A percentile compares a stretch with the other conserved stretches of the same genome.
Evolutionary conservation across 805 yeast species (phyloP).

Genomic region (Kluyveromyces nonfermentans): DNA sequence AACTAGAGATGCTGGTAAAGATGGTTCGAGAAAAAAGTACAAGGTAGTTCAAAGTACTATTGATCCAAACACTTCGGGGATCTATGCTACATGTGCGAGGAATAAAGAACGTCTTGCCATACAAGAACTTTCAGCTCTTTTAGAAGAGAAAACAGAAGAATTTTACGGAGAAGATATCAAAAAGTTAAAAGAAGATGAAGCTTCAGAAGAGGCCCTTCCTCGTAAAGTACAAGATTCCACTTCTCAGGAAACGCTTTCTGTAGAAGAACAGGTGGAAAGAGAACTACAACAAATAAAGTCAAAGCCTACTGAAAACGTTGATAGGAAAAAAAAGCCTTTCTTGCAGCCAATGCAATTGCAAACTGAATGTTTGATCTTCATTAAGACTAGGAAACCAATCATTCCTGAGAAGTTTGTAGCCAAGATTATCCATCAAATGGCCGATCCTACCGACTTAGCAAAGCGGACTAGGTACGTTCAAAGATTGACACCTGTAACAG

Average conservation of each 20-base stretch:
- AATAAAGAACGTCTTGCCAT: constrained; percentile 70
- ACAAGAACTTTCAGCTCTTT: constrained; percentile 56
- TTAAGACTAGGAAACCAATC: constrained; percentile 71
- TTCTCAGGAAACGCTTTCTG: constrained; percentile 38
- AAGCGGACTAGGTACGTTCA: constrained; percentile 69
- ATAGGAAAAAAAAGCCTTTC: constrained; percentile 35
- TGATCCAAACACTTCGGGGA: constrained; percentile 81
- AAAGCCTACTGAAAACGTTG: constrained; percentile 24
- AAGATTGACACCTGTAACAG: constrained; percentile 69
- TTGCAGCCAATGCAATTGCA: constrained; percentile 54
- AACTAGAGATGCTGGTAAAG: not conserved
- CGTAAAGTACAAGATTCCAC: constrained; percentile 24
- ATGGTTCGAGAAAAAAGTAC: constrained; percentile 2
- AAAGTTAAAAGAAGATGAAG: constrained; percentile 14
- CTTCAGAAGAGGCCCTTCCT: constrained; percentile 8
- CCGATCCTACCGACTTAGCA: constrained; percentile 30
- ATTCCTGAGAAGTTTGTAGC: constrained; percentile 67
- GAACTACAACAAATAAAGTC: constrained; percentile 60
- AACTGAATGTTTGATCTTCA: constrained; percentile 78
- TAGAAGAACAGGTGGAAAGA: constrained; percentile 66
- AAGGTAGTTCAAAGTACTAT: constrained; percentile 30
- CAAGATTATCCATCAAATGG: constrained; percentile 52
- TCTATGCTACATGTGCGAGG: constrained; percentile 83
- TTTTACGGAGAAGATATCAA: constrained; percentile 32
- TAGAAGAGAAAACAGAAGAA: constrained; percentile 45